Evolutionary conservation across 352 stramenopile species (phyloP), one percentile per base, ranked within the genome.

Genomic region (Phytophthora lateralis): DNA sequence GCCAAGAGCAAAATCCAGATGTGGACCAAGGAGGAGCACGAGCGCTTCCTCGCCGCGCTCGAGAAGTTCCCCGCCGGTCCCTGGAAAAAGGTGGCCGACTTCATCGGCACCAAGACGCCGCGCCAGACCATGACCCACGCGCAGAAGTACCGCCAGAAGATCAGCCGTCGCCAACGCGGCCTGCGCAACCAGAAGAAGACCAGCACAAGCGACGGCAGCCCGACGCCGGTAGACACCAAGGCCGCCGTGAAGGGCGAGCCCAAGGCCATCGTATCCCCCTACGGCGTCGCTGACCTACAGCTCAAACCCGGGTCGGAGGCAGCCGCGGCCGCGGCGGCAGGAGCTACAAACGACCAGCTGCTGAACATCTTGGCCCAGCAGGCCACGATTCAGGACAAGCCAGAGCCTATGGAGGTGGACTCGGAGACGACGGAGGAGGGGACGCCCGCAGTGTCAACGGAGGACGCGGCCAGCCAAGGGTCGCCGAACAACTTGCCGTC

Each of bases 111-210:
- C 9, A 93, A 94, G 59, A 95, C 86, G 5, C 81, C 95, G 7
- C 90, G 96, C 17, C 97, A 99, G 74, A 98, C 98, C 32, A 93
- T 93, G 84, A 93, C 84, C 0, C 84, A 93, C 54, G 84, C 84
- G 39, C 84, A 93, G 29, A 93, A 93, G 70, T 93, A 93, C 66
- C 81, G 84, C 14, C 84, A 93, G 58, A 93, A 93, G 73, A 91
- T 91, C 55, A 75, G 84, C 58, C 77, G 85, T 6, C 81, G 81
- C 42, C 80, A 89, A 63, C 76, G 82, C 18, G 85, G 82, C 0
- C 60, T 93, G 58, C 80, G 80, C 58, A 92, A 92, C 63, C 81
- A 90, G 60, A 92, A 92, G 77, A 87, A 87, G 73, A 55, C 15
- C 18, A 20, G 15, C 3, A 26, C 26, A 32, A 29, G 56, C 41